phyloP scores from a whole-genome alignment of 352 stramenopile species.

The Globisporangium splendens region DNA sequence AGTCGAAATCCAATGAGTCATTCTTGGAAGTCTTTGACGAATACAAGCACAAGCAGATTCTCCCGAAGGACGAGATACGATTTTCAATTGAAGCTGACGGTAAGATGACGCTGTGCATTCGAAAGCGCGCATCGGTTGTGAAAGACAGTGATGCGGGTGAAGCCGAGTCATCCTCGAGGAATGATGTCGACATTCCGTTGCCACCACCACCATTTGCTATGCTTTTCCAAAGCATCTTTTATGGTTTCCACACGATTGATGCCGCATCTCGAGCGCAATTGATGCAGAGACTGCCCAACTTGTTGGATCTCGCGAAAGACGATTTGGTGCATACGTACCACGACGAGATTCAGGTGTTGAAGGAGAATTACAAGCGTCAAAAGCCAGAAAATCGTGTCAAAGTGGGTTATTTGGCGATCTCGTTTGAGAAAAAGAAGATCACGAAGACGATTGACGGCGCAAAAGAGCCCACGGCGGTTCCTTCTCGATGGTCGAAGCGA shows the following conservation, averaged over 20 bases:
- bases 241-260: conserved; percentile 69
- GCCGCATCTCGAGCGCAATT: conserved; percentile 45
- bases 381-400: conserved; percentile 77
- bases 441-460: conserved; percentile 52
- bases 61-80: conserved; percentile 47
- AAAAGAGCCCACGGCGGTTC: conserved; percentile 53
- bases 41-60: conserved; percentile 21
- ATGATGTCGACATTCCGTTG: conserved; percentile 22
- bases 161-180: conserved; percentile 4
- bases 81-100: conserved; percentile 45
- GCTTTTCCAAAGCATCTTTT: conserved; percentile 69
- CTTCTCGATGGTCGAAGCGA: conserved; percentile 78
- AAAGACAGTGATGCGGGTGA: conserved; percentile 19
- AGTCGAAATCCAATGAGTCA: conserved; percentile 20
- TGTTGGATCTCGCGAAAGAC: conserved; percentile 72
- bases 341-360: conserved; percentile 76
- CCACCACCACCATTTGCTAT: conserved; percentile 48
- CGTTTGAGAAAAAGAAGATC: conserved; percentile 61
- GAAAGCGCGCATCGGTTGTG: conserved; percentile 28
- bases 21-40: conserved; percentile 30
- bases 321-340: conserved; percentile 83
- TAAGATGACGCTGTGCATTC: conserved; percentile 41
- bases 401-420: conserved; percentile 71
- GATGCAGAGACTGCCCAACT: conserved; percentile 63
- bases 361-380: conserved; percentile 83